Evolutionary conservation across 352 stramenopile species (phyloP).

Genomic region (Lagenidium giganteum): DNA sequence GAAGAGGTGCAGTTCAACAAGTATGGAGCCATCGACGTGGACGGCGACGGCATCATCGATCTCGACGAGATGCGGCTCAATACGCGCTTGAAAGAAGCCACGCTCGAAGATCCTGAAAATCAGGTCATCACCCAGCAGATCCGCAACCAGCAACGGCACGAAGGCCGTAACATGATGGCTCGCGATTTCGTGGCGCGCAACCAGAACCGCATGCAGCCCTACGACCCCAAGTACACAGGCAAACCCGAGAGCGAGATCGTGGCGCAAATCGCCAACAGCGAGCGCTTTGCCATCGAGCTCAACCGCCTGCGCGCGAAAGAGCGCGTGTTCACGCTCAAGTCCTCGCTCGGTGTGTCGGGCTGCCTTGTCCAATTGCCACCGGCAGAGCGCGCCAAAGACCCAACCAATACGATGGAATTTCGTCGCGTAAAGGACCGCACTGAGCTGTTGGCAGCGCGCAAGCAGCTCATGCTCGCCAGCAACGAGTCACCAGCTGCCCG

Average conservation of each 20-base stretch:
- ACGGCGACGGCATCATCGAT: conserved; percentile 41
- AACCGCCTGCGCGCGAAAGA: conserved; percentile 37
- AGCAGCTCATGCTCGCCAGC: conserved; percentile 13
- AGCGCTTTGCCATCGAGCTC: conserved; percentile 27
- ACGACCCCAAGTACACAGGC: conserved; percentile 25
- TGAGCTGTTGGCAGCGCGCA: conserved; percentile 26
- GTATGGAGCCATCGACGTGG: conserved; percentile 36
- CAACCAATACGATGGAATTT: conserved; percentile 23
- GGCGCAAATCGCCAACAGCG: conserved; percentile 22
- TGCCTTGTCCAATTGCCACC: conserved; percentile 29
- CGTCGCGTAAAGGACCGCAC: conserved; percentile 27
- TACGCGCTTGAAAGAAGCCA: conserved; percentile 24
- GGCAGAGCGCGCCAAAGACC: conserved; percentile 12
- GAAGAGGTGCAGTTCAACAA: conserved; percentile 23
- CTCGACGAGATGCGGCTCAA: conserved; percentile 40
- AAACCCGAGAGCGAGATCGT: conserved; percentile 25
- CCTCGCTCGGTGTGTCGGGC: conserved; percentile 28
- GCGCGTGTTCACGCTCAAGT: conserved; percentile 36
- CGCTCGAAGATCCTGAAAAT: background rate
- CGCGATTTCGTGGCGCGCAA: conserved; percentile 39
- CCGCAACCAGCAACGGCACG: conserved; percentile 23
- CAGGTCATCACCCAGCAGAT: conserved; percentile 4
- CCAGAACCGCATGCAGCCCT: conserved; percentile 30
- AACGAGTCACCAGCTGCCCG: conserved; percentile 45
- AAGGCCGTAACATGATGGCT: conserved; percentile 38